Evolutionary conservation across 345 rosid species (phyloP).

Genomic region (Eucalyptus rudis): DNA sequence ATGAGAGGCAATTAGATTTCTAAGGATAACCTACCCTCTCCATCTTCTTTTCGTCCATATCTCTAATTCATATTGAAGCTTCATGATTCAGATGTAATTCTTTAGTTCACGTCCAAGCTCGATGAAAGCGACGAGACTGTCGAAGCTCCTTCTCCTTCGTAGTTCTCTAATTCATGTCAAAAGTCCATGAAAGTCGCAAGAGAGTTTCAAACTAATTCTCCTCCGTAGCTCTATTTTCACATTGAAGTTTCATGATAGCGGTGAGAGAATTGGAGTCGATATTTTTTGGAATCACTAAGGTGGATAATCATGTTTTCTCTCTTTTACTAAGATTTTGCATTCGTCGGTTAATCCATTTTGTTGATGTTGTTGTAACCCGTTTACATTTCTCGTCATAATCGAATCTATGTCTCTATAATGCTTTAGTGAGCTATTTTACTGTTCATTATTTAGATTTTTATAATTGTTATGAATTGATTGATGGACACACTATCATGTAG

Average conservation of each 20-base stretch:
- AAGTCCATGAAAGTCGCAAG: background rate
- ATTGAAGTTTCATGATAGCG: background rate
- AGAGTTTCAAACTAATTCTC: background rate
- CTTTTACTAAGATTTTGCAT: no score
- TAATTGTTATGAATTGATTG: background rate
- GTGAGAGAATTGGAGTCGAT: background rate
- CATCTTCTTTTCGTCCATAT: background rate
- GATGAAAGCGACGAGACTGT: background rate
- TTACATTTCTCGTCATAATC: no score
- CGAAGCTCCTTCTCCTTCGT: background rate
- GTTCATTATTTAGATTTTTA: background rate
- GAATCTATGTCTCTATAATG: background rate
- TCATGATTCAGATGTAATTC: background rate
- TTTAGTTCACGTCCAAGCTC: background rate
- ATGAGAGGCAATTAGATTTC: background rate
- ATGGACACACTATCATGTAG: background rate
- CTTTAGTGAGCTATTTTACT: background rate
- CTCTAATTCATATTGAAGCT: background rate
- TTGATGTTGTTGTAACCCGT: background rate
- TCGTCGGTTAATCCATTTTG: rapidly evolving
- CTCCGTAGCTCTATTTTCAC: background rate
- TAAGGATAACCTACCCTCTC: background rate
- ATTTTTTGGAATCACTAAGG: background rate
- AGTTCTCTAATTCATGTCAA: background rate
- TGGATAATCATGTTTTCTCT: background rate